phyloP scores from a whole-genome alignment of 176 grass and related monocot genomes.

The Ampelocalamus luodianensis region DNA sequence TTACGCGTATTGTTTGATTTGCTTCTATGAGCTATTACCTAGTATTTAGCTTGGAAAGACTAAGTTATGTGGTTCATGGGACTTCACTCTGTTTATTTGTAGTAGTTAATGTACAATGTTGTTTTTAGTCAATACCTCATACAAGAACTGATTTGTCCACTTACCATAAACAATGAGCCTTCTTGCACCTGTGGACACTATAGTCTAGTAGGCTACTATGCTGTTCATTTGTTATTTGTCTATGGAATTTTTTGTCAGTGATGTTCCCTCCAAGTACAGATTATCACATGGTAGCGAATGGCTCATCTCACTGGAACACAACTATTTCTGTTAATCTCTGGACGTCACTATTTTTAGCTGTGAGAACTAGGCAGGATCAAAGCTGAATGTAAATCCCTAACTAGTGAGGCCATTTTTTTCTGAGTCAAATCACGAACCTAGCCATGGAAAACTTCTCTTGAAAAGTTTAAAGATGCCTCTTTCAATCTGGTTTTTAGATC shows the following conservation, averaged over 20 bases:
- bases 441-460: not conserved
- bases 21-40: conserved; percentile 10
- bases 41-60: not conserved
- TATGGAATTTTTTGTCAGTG: not conserved
- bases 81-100: conserved; percentile 5
- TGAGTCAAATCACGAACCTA: not conserved
- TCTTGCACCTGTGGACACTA: not conserved
- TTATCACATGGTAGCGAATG: conserved; percentile 19
- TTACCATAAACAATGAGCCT: not conserved
- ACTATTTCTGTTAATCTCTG: not conserved
- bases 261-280: not conserved
- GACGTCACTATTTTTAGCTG: not conserved
- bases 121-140: conserved; percentile 5
- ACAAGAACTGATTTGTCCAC: not conserved
- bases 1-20: not conserved
- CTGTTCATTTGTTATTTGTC: not conserved
- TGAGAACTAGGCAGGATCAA: not conserved
- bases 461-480: not conserved
- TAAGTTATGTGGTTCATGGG: not conserved
- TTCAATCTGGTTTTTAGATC: not conserved
- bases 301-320: not conserved
- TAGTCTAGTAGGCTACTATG: not conserved
- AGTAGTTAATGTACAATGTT: not conserved
- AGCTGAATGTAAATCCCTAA: not conserved
- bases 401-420: not conserved